These are phyloP conservation scores for Candida wancherniae DNA, from an alignment of 805 yeast species.

Conservation along the genomic window DNA sequence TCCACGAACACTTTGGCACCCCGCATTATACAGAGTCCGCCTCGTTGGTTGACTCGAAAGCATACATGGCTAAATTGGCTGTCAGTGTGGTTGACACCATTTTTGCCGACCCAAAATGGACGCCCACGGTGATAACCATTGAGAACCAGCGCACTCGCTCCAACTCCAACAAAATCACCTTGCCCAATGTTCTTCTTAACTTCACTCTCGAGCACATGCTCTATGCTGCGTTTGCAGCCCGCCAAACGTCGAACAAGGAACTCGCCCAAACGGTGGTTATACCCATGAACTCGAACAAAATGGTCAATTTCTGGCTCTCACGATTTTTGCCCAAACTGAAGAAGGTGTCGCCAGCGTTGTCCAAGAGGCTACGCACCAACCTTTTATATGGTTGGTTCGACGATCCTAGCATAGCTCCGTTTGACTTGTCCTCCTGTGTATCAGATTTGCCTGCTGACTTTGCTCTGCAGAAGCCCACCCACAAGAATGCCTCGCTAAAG, in stretches of 20 bases:
- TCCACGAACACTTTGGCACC: slow-evolving; percentile 19
- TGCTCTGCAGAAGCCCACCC: slow-evolving; percentile 3
- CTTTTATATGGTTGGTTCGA: slow-evolving; percentile 15
- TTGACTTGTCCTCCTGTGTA: slow-evolving; percentile 4
- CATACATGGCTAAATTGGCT: slow-evolving; percentile 23
- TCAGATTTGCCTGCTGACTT: slow-evolving; percentile 5
- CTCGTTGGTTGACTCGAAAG: slow-evolving; percentile 22
- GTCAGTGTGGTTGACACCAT: slow-evolving; percentile 19
- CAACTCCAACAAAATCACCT: slow-evolving; percentile 26
- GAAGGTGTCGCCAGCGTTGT: slow-evolving; percentile 7
- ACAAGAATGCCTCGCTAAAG: slow-evolving; percentile 8
- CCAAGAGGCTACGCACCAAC: slow-evolving; percentile 10
- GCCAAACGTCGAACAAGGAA: slow-evolving; percentile 8
- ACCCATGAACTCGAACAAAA: slow-evolving; percentile 32
- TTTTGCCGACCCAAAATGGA: slow-evolving; percentile 8
- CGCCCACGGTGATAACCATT: slow-evolving; percentile 27
- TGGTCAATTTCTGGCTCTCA: slow-evolving; percentile 38
- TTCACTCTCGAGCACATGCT: slow-evolving; percentile 35
- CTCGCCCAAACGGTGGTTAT: slow-evolving; percentile 19
- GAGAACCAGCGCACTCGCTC: slow-evolving; percentile 40
- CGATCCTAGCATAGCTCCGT: slow-evolving; percentile 10
- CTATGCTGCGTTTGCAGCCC: slow-evolving; percentile 25
- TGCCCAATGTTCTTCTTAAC: slow-evolving; percentile 37
- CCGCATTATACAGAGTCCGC: slow-evolving; percentile 8
- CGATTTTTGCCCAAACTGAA: slow-evolving; percentile 23